Evolutionary conservation across 208 protist genomes (phyloP).

Genomic region (Lotmaria passim): DNA sequence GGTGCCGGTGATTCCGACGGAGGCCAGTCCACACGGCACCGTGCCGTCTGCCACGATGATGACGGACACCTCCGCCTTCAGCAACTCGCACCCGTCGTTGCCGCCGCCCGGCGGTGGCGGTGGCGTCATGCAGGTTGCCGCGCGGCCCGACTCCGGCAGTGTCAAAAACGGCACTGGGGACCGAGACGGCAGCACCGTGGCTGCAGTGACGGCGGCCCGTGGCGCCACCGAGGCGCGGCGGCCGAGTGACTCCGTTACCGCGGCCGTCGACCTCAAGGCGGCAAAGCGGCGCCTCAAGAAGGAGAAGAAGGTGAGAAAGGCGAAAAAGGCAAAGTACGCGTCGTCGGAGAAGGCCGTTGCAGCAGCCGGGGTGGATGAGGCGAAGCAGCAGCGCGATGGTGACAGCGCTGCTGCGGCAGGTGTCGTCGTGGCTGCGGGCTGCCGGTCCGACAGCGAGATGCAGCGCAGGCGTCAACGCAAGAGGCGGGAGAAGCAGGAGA

Average conservation of each 20-base stretch:
- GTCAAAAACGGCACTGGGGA: conserved; percentile 4
- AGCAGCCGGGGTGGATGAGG: not conserved
- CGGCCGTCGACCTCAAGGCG: conserved; percentile 27
- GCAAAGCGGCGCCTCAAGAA: conserved; percentile 44
- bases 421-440: not conserved
- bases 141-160: conserved; percentile 9
- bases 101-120: conserved; percentile 1
- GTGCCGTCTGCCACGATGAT: not conserved
- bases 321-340: conserved; percentile 8
- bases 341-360: not conserved
- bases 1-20: conserved; percentile 15
- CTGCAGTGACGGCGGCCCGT: conserved; percentile 16
- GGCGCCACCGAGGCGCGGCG: conserved; percentile 18
- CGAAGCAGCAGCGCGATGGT: not conserved
- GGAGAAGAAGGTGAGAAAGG: conserved; percentile 9
- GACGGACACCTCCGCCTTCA: not conserved
- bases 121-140: not conserved
- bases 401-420: not conserved
- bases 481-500: conserved; percentile 29
- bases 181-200: conserved; percentile 1
- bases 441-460: conserved; percentile 31
- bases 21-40: not conserved
- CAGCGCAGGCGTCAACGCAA: conserved; percentile 33
- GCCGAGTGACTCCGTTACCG: conserved; percentile 18
- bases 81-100: conserved; percentile 3